Evolutionary conservation across 2,329 filamentous ascomycete species (phyloP).

Genomic region (Aspergillus brasiliensis): DNA sequence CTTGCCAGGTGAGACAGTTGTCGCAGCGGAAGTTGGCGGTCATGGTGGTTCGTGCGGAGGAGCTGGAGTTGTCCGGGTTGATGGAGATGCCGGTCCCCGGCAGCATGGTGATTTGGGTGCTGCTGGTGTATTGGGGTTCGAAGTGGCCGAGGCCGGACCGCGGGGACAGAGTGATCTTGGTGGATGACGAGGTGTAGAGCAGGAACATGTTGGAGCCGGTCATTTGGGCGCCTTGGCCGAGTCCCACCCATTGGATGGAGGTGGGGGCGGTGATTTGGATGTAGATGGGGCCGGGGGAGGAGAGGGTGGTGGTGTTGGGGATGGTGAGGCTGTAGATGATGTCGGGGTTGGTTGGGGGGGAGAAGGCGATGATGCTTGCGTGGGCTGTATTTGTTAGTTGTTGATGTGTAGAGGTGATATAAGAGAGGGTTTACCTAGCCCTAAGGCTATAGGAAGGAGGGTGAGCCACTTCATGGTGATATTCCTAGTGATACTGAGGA

Average conservation of each 20-base stretch:
- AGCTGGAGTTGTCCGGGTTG: constrained; percentile 35
- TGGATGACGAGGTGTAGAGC: constrained; percentile 57
- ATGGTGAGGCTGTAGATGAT: constrained; percentile 56
- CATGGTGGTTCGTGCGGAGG: constrained; percentile 46
- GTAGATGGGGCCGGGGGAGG: constrained; percentile 59
- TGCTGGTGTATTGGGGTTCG: constrained; percentile 51
- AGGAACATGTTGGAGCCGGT: constrained; percentile 62
- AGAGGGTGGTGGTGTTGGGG: constrained; percentile 52
- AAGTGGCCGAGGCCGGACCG: constrained; percentile 53
- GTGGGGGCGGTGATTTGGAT: constrained; percentile 58
- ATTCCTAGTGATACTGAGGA: not conserved
- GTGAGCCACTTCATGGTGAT: not conserved
- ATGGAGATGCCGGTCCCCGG: constrained; percentile 59
- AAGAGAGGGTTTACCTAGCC: not conserved
- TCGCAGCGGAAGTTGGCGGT: constrained; percentile 58
- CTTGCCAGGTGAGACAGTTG: constrained; percentile 29
- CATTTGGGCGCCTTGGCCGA: constrained; percentile 62
- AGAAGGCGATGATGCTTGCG: constrained; percentile 19
- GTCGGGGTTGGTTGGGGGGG: constrained; percentile 18
- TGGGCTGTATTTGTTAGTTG: not conserved
- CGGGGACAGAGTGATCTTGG: constrained; percentile 65
- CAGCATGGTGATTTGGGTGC: constrained; percentile 56
- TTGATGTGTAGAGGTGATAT: not conserved
- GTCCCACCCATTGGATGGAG: constrained; percentile 54
- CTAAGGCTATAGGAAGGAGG: not conserved